These are phyloP conservation scores for Emergomyces orientalis DNA, from an alignment of 2,329 filamentous ascomycete genomes.

Conservation along the genomic window DNA sequence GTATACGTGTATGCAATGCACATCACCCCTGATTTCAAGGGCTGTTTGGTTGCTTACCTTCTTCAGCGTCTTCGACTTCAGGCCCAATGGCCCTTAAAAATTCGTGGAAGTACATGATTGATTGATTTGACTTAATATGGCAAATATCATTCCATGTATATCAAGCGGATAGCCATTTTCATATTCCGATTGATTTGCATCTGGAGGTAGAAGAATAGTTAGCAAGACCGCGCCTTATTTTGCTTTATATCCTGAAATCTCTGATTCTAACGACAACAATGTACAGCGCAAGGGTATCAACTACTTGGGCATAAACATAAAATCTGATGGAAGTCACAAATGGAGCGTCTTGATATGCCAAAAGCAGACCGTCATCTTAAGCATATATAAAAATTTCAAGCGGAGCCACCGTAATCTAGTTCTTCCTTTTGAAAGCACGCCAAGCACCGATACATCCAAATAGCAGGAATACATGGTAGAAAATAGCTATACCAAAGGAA, in stretches of 20 bases:
- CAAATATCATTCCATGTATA: conserved; percentile 6
- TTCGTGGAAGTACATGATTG: conserved; percentile 14
- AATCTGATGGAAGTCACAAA: too few relatives aligned
- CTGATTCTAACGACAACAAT: neutral
- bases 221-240: neutral
- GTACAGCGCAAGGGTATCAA: neutral
- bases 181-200: neutral
- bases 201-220: neutral
- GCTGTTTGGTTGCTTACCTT: conserved; percentile 41
- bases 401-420: too few relatives aligned
- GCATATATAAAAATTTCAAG: too few relatives aligned
- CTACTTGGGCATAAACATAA: neutral
- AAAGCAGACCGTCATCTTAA: too few relatives aligned
- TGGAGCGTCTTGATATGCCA: too few relatives aligned
- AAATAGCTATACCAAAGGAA: too few relatives aligned
- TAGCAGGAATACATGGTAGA: too few relatives aligned
- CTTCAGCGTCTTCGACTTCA: conserved; percentile 37
- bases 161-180: conserved; percentile 1
- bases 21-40: neutral
- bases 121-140: neutral
- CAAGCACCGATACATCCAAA: too few relatives aligned
- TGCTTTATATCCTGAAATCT: neutral
- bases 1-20: too few relatives aligned
- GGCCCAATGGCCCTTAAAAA: conserved; percentile 21
- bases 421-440: too few relatives aligned